Evolutionary conservation across 2,329 filamentous ascomycete genomes (phyloP), one percentile per base, ranked within the genome.

Genomic region (Fusarium sp.): DNA sequence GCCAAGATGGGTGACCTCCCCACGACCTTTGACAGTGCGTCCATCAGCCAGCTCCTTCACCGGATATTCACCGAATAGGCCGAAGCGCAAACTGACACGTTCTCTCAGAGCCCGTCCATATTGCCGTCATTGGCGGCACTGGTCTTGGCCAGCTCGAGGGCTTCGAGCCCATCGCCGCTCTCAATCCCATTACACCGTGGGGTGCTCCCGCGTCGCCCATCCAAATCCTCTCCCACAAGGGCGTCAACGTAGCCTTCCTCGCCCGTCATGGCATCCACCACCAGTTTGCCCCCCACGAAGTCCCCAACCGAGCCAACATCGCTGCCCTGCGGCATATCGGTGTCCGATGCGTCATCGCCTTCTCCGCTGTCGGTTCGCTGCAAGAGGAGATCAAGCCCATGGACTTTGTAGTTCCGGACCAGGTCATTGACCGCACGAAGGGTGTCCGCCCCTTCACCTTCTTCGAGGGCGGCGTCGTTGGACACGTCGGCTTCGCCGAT

Each of bases 381-480:
- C 93, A 91, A 78, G 96, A 97, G 83, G 88, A 93, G 77, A 95
- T 99, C 80, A 93, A 92, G 82, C 96, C 96, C 44, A 91, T 96
- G 82, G 96, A 99, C 84, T 99, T 99, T 80, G 92, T 98, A 56
- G 87, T 99, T 11, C 96, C 95, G 0, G 93, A 97, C 81, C 96
- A 99, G 84, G 88, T 97, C 79, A 97, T 98, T 78, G 96, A 99
- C 83, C 92, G 95, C 68, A 98, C 95, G 72, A 98, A 97, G 87
- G 96, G 95, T 58, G 86, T 97, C 68, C 87, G 96, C 7, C 93
- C 95, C 2, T 97, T 95, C 80, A 98, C 96, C 25, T 99, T 97
- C 84, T 99, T 98, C 79, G 92, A 95, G 81, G 89, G 88, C 72
- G 96, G 96, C 29, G 88, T 97, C 71, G 96, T 99, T 14, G 93